Conservation (phyloP, 2,329 filamentous ascomycete species). For the Ambrosiella cleistominuta region DNA sequence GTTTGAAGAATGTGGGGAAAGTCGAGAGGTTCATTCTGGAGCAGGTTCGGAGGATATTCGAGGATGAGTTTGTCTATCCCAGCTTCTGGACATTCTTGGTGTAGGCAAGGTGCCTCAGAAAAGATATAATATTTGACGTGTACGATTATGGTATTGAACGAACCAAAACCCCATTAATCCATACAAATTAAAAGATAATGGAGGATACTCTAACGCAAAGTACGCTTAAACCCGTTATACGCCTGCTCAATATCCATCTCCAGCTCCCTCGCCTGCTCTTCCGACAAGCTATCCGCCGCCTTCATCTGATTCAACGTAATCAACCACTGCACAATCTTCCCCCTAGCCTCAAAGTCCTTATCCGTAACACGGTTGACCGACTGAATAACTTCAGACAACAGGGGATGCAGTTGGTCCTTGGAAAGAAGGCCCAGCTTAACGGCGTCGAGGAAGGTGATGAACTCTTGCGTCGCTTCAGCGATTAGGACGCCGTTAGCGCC, state of each 20-base stretch:
- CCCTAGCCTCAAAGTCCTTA: conserved; percentile 82
- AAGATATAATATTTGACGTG: background rate
- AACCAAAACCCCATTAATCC: background rate
- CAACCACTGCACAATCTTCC: conserved; percentile 96
- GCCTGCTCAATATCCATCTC: conserved; percentile 88
- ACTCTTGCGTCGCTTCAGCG: conserved; percentile 84
- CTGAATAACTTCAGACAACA: conserved; percentile 90
- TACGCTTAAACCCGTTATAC: conserved; percentile 83
- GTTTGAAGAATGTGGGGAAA: conserved; percentile 95
- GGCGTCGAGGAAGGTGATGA: conserved; percentile 94
- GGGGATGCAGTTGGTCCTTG: conserved; percentile 89
- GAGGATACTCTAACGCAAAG: conserved; percentile 33
- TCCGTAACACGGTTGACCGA: conserved; percentile 95
- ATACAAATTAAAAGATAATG: background rate
- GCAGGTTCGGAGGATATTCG: conserved; percentile 90
- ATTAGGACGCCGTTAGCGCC: conserved; percentile 48
- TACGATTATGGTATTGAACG: conserved; percentile 1
- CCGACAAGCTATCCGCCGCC: conserved; percentile 74
- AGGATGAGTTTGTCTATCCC: conserved; percentile 96
- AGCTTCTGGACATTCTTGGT: conserved; percentile 97
- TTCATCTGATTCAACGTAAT: conserved; percentile 97
- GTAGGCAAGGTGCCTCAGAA: conserved; percentile 22
- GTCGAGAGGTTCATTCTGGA: conserved; percentile 95
- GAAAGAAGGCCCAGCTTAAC: conserved; percentile 80
- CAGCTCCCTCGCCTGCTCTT: conserved; percentile 74